Conservation (phyloP, 2,329 filamentous ascomycete species). For the Fusarium coicis region DNA sequence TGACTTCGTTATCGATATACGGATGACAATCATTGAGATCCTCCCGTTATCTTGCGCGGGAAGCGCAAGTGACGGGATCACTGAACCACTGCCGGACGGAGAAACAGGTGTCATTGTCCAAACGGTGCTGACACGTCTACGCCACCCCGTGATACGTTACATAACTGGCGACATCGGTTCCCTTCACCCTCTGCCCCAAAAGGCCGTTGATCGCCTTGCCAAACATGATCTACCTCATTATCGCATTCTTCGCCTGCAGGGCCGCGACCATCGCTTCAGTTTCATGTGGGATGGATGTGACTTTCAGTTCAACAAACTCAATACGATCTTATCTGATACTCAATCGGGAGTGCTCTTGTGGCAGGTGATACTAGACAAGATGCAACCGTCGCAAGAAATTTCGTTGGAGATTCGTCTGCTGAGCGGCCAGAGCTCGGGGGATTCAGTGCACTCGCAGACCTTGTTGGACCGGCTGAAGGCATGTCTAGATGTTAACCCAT, state of each 20-base stretch:
- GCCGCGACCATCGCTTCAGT: slow-evolving; percentile 56
- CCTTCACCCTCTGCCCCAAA: slow-evolving; percentile 48
- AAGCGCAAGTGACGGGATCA: not conserved
- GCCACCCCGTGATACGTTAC: slow-evolving; percentile 58
- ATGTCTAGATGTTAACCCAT: slow-evolving; percentile 9
- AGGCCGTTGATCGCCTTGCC: slow-evolving; percentile 24
- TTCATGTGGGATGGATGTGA: slow-evolving; percentile 55
- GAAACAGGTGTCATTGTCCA: slow-evolving; percentile 53
- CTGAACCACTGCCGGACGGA: slow-evolving; percentile 43
- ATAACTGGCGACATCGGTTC: slow-evolving; percentile 56
- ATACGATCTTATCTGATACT: slow-evolving; percentile 35
- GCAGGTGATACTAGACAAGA: slow-evolving; percentile 53
- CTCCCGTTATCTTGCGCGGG: slow-evolving; percentile 40
- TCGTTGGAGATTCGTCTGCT: slow-evolving; percentile 45
- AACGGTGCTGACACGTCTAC: slow-evolving; percentile 54
- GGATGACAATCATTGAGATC: slow-evolving; percentile 52
- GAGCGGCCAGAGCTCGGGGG: not conserved
- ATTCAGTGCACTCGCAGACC: slow-evolving; percentile 24
- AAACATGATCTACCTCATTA: slow-evolving; percentile 40
- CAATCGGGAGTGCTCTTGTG: slow-evolving; percentile 52
- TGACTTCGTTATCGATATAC: slow-evolving; percentile 54
- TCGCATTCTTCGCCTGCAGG: slow-evolving; percentile 52
- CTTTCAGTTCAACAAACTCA: slow-evolving; percentile 50
- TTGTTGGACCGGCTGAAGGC: not conserved
- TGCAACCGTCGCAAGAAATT: slow-evolving; percentile 41